Evolutionary conservation across 2,329 filamentous ascomycete species (phyloP).

Genomic region (Paraphaeosphaeria sporulosa): DNA sequence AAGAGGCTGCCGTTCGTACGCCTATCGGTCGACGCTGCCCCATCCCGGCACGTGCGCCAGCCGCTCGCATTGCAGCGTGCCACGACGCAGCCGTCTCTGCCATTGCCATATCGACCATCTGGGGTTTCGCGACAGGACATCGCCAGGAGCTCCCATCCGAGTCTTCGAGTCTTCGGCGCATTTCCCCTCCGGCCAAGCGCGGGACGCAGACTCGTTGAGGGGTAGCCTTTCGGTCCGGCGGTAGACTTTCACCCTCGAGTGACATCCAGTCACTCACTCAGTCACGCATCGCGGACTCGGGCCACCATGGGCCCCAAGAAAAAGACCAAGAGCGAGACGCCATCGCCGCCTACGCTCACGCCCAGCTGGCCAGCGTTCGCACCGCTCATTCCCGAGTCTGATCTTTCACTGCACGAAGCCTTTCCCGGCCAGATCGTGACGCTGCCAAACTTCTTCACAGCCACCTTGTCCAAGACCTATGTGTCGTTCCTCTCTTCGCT

Average conservation of each 20-base stretch:
- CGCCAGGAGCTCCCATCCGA: neutral
- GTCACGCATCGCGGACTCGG: neutral
- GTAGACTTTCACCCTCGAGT: neutral
- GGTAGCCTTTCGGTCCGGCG: neutral
- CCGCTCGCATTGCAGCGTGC: slow-evolving; percentile 5
- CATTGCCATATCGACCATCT: neutral
- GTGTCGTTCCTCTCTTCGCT: slow-evolving; percentile 75
- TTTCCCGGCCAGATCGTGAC: slow-evolving; percentile 74
- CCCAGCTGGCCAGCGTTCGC: slow-evolving; percentile 76
- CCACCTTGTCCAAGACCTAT: slow-evolving; percentile 77
- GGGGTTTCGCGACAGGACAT: neutral
- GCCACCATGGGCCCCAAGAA: slow-evolving; percentile 42
- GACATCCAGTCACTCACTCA: neutral
- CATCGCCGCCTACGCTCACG: slow-evolving; percentile 49
- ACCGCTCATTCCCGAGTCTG: slow-evolving; percentile 70
- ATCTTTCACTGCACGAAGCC: slow-evolving; percentile 67
- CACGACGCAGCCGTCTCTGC: neutral
- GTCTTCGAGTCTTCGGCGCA: neutral
- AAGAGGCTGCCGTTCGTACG: slow-evolving; percentile 8
- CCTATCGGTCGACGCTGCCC: neutral
- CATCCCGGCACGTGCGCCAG: slow-evolving; percentile 21
- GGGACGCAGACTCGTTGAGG: neutral
- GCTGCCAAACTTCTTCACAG: slow-evolving; percentile 77
- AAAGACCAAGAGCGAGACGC: neutral
- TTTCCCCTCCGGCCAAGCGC: neutral